Base-by-base conservation (phyloP, 176 grass and related monocot species). In the Carex pumila region DNA sequence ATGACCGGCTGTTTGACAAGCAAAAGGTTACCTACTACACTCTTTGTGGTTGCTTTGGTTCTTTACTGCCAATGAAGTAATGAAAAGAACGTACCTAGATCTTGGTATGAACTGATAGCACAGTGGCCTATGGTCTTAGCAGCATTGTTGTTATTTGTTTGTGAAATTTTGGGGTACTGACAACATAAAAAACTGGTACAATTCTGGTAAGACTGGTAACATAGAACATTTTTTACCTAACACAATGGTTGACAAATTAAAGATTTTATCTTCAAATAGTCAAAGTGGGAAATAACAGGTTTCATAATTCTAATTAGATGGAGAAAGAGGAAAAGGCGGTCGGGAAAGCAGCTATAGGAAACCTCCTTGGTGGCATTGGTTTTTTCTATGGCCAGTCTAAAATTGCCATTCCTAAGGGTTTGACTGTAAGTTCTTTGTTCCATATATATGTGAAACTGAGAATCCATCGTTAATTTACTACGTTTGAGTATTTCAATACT, bases 361-460 rank as follows among this genome's bases (percentile, higher is more conserved):
- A 89, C 91, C 89, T 98, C 75, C 86, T 98, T 72, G 96, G 96
- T 56, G 91, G 96, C 21, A 84, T 98, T 72, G 96, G 96, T 69
- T 98, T 93, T 66, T 98, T 98, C 91, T 95, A 89, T 45, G 96
- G 96, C 69, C 96, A 98, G 62, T 98, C 93, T 68, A 93, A 82
- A 93, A 90, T 98, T 91, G 91, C 96, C 2, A 85, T 98, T 55
- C 96, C 96, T 25, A 90, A 89, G 88, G 91, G 89, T 83, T 93
- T 95, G 81, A 89, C 85, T 64, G 96, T 98, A 98, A 93, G 92
- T 95, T 83, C 53, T 86, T 76, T 91, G 47, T 37, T 69, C 52
- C n/a, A 52, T 85, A 58, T 83, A 79, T 84, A 22, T 49, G 8
- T 75, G 47, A 25, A 75, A 14, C 21, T 66, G 21, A 54, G 47